Evolutionary conservation across 768 basidiomycete species (phyloP).

Genomic region (Leccinellum albellum): DNA sequence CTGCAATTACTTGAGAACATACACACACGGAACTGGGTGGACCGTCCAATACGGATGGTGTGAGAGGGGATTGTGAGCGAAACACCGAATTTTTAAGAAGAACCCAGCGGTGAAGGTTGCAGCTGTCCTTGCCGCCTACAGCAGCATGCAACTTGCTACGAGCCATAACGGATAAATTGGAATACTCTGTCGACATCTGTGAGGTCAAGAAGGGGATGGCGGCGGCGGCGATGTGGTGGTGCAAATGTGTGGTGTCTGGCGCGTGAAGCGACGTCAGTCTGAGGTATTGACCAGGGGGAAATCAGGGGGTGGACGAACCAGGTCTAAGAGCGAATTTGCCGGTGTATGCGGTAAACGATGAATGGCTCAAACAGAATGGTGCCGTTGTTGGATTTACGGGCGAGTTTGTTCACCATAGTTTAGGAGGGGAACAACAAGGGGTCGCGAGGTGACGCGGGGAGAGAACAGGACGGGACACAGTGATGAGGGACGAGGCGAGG

Average conservation of each 20-base stretch:
- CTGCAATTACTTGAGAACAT: conserved; percentile 37
- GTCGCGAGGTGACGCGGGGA: conserved; percentile 25
- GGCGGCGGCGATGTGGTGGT: neutral
- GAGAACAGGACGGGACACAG: neutral
- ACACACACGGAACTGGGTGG: conserved; percentile 26
- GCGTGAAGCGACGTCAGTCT: conserved; percentile 9
- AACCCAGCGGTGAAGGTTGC: conserved; percentile 84
- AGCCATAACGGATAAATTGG: conserved; percentile 59
- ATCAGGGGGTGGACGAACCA: conserved; percentile 18
- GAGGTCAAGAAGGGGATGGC: conserved; percentile 3
- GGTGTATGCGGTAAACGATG: conserved; percentile 84
- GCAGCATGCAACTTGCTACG: conserved; percentile 71
- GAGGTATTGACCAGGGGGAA: neutral
- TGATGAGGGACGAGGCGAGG: conserved; percentile 7
- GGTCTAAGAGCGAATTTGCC: conserved; percentile 30
- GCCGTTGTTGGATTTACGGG: conserved; percentile 80
- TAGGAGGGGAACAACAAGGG: conserved; percentile 28
- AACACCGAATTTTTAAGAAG: conserved; percentile 81
- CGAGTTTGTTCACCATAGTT: conserved; percentile 82
- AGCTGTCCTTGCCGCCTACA: conserved; percentile 56
- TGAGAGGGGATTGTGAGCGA: conserved; percentile 44
- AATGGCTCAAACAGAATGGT: conserved; percentile 83
- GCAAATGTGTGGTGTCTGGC: conserved; percentile 17
- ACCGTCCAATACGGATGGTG: conserved; percentile 26
- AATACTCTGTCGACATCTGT: conserved; percentile 47